Base-by-base conservation (phyloP, 805 yeast genomes). In the Nakazawaea ernobii region DNA sequence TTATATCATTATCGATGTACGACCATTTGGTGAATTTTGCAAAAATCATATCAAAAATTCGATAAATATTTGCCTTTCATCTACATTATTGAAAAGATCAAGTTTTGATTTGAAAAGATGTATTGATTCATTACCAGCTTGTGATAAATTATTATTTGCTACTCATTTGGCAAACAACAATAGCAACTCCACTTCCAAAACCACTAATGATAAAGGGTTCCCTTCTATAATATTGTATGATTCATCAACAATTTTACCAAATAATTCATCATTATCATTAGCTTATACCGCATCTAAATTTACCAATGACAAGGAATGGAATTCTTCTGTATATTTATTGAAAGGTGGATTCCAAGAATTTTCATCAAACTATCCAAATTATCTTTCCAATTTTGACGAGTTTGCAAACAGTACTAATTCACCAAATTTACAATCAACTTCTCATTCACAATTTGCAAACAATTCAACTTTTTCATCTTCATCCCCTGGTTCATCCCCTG, bases 1-100 rank as follows among this genome's bases (percentile, higher is more conserved):
- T 36, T 51, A 73, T 4, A 55, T 87, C n/a, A 57, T 85, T 2
- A 67, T 89, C 13, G 98, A 91, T 60, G 82, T 86, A 9, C 69
- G 98, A 47, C 87, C 97, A 0, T 88, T 82, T 59, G 81, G 86
- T 24, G 92, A 86, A 49, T 88, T 69, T 59, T 73, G 82, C 38
- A 75, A 71, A 50, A 59, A 72, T 2, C 89, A 83, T 52, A 63
- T 92, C 10, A 57, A 55, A 4, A 69, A 75, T 37, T 77, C 97
- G 0, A 69, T 87, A 39, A 88, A 88, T 60, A 74, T 92, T 33
- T 87, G 95, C 62, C 66, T 91, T 11, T 97, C 98, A 1, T 84
- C 96, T n/a, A 91, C 97, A 0, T 69, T 91, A 37, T 67, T 91
- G 52, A 86, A 82, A 60, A 75, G 98, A 53, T 69, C 80, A 30